Base-by-base conservation (phyloP, 2,329 filamentous ascomycete species). In the Tolypocladium inflatum region DNA sequence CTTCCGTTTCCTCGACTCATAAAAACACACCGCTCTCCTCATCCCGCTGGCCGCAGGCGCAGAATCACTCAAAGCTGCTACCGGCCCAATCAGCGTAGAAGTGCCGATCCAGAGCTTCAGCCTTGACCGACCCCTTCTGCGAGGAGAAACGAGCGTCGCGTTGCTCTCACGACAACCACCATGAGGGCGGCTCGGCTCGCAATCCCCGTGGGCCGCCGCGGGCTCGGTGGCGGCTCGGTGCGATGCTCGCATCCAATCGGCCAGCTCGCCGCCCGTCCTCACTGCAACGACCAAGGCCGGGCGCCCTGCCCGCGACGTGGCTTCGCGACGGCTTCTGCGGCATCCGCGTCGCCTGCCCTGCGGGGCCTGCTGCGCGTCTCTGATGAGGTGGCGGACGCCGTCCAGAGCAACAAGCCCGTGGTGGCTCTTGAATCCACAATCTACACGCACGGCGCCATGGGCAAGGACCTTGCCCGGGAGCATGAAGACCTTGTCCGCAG, bases 401-500 rank as follows among this genome's bases (percentile, higher is more conserved):
- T 97, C 54, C 78, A 83, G 48, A 82, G 84, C 15, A 85, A 86
- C 58, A 86, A 85, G 66, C 93, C 94, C 0, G 87, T 99, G 4
- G 92, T 99, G 13, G 94, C 93, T 19, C 80, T 99, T 5, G 94
- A 99, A 73, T 91, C 90, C 2, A 96, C 94, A 5, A 97, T 99
- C 65, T 97, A 99, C 73, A 99, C 94, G 1, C 94, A 99, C 74
- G 92, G 91, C 45, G 86, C 88, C 26, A 79, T 99, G 17, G 90
- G 90, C n/a, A 82, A 85, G 39, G 79, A 81, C 52, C 75, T 84
- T 23, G 81, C 87, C 53, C 81, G 95, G 55, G 91, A 97, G 72
- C 83, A 97, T 60, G 90, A 97, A 68, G 85, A 86, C 15, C 80
- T 95, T 45, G 89, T 97, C 55, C 88, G 94, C 52, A 78, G 80